These are phyloP conservation scores for Plasmodium berghei DNA, from an alignment of 169 alveolate species.

Conservation along the genomic window DNA sequence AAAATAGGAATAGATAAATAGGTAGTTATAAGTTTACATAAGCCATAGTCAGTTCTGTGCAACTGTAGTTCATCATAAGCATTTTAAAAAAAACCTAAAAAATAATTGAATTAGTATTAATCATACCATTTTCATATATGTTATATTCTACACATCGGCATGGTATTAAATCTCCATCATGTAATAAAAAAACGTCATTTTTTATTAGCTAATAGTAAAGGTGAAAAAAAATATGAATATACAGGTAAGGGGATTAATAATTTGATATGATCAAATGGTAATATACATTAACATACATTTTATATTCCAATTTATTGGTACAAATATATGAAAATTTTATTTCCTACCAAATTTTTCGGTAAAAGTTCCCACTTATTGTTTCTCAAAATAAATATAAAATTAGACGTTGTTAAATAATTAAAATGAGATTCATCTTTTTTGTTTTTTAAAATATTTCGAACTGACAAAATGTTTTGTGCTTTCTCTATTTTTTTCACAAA, in stretches of 20 bases:
- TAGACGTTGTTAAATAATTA: constrained; percentile 28
- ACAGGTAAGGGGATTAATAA: not conserved
- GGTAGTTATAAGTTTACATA: no score
- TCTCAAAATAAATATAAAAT: constrained; percentile 48
- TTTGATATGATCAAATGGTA: not conserved
- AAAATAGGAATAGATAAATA: no score
- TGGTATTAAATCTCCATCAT: constrained; percentile 60
- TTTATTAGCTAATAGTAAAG: constrained; percentile 35
- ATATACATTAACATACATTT: not conserved
- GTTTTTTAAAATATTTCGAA: constrained; percentile 15
- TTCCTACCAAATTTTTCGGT: constrained; percentile 50
- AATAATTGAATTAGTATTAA: not conserved
- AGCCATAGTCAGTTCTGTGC: not conserved
- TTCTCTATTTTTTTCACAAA: constrained; percentile 41
- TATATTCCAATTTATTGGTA: not conserved
- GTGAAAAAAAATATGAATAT: not conserved
- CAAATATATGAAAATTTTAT: not conserved
- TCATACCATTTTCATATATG: constrained; percentile 28
- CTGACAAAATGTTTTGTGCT: constrained; percentile 29
- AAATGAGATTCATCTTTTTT: constrained; percentile 48
- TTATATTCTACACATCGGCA: constrained; percentile 54
- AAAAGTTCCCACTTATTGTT: constrained; percentile 57
- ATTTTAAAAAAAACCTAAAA: not conserved
- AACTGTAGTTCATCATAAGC: not conserved
- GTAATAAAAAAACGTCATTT: constrained; percentile 56